Base-by-base conservation (phyloP, 148 eudicot species). In the Cornus controversa region DNA sequence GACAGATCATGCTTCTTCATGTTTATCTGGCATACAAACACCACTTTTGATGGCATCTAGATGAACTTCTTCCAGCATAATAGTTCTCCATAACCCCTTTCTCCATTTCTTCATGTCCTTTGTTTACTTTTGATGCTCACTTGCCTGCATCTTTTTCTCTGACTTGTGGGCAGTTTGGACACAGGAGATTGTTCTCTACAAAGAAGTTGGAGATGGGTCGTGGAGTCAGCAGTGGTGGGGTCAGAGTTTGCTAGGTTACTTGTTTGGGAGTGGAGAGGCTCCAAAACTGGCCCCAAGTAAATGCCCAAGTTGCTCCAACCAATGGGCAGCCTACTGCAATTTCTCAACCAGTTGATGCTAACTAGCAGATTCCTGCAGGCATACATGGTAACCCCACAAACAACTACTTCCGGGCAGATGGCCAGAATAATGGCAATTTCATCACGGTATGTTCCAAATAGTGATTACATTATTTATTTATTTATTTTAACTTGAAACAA, bases 221-320 rank as follows among this genome's bases (percentile, higher is more conserved):
- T 80, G 98, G 98, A 42, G 96, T 90, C 70, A 93, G 98, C 92
- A 85, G 94, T 80, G 98, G 98, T 27, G 98, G 6, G 98, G 94
- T 34, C 91, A 94, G 74, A 94, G 98, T 77, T 94, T 96, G 26
- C 88, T 91, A 60, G 91, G 85, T 36, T 93, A 93, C 84, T 82
- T 93, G 45, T 91, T 93, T 79, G 98, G 98, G 81, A 76, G 85
- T 64, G 94, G 87, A 53, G 98, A 89, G 84, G 86, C 91, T 54
- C 91, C 92, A 71, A 91, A 88, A 63, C 75, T 92, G 66, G 79
- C 87, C 31, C 60, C 84, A 66, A 83, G 26, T 70, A 90, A 85
- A 29, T 29, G 34, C 34, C 34, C 34, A 29, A 29, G 34, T 3
- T 29, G 34, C 34, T 29, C 34, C 34, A 29, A 29, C 1, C 34